Evolutionary conservation across 768 basidiomycete genomes (phyloP).

Genomic region (Tulasnella calospora): DNA sequence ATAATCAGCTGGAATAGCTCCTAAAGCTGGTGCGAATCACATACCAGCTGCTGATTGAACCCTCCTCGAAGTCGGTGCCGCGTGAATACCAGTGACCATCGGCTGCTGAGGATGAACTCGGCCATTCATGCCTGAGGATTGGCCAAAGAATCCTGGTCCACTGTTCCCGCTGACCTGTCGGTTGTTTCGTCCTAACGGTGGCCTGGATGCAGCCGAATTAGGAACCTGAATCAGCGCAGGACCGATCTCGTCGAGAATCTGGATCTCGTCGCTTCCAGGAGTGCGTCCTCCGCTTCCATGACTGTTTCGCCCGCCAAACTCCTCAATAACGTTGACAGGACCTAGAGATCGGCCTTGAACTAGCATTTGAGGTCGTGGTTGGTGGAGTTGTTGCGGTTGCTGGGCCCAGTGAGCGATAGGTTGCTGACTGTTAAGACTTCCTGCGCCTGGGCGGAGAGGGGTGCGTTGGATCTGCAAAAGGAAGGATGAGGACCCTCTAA

Average conservation of each 20-base stretch:
- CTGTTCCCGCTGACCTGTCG: neutral
- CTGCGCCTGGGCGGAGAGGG: constrained; percentile 29
- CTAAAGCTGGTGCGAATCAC: neutral
- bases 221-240: neutral
- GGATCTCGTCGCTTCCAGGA: constrained; percentile 10
- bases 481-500: neutral
- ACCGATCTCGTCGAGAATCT: neutral
- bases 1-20: neutral
- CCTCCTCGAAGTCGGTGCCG: neutral
- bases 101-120: neutral
- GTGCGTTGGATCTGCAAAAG: constrained; percentile 31
- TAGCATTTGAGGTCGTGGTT: constrained; percentile 10
- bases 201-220: neutral
- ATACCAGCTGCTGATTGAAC: neutral
- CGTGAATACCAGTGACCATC: neutral
- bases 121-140: neutral
- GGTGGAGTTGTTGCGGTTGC: constrained; percentile 24
- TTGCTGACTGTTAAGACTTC: constrained; percentile 18
- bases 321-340: neutral
- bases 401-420: constrained; percentile 8
- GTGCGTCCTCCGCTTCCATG: constrained; percentile 1
- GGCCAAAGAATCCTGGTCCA: neutral
- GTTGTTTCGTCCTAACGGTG: neutral
- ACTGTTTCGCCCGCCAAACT: neutral
- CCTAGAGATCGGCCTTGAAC: neutral